Base-by-base conservation (phyloP, 2,329 filamentous ascomycete species). In the Colletotrichum aenigma region DNA sequence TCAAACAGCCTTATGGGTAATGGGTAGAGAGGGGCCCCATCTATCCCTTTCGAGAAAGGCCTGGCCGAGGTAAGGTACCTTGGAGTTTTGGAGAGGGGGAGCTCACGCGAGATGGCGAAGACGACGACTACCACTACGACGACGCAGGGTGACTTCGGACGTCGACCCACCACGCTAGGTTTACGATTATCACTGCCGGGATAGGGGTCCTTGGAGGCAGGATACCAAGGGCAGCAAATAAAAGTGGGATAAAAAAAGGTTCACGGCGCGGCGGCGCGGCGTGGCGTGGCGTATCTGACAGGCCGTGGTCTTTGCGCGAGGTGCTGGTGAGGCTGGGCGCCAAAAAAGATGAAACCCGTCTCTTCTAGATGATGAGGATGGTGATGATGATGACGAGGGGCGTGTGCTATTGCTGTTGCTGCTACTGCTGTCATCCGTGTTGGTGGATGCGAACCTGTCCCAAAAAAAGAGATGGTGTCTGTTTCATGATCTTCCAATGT, bases 171-270 rank as follows among this genome's bases (percentile, higher is more conserved):
- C 38, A 68, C 52, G 32, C 28, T 21, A 34, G 30, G 34, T 38
- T 71, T 48, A 34, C 66, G 38, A 38, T 34, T 36, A n/a, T 65
- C 15, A 58, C 66, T 58, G 34, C 52, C 66, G 67, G 61, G 52
- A 36, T 58, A 34, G 18, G 24, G 69, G 58, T 62, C 30, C 58
- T 62, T 32, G 28, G 10, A 12, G 21, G 28, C 58, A 34, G n/a
- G 58, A 34, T n/a, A n/a, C 30, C 28, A 62, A 55, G 48, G 32
- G 48, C 26, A 21, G 30, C 26, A 68, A 28, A 34, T 48, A 55
- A 67, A 67, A 55, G 69, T 66, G 64, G 58, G 73, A 75, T 75
- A 75, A 73, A 75, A 75, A 75, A 75, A 68, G 70, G 70, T 73
- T 73, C 56, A 13, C 34, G 15, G 43, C 43, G n/a, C 43, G 72